phyloP scores from a whole-genome alignment of 352 stramenopile species.

The Globisporangium apiculatum region DNA sequence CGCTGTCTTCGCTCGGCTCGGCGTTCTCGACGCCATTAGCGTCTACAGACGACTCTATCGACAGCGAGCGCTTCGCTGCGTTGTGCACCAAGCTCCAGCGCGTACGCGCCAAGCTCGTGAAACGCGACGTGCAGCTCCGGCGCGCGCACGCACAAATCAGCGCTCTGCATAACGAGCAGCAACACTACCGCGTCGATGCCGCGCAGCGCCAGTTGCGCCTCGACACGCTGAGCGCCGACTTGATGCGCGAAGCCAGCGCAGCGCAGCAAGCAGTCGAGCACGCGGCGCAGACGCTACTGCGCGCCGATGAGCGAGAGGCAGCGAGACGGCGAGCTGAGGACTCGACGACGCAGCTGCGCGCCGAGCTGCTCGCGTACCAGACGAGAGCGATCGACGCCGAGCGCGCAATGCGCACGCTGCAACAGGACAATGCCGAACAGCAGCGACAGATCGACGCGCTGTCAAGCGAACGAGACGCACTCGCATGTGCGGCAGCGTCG shows the following conservation, averaged over 20 bases:
- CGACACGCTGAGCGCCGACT: conserved; percentile 9
- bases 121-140: conserved; percentile 26
- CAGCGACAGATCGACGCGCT: background rate
- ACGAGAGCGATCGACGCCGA: conserved; percentile 1
- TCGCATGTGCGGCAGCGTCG: background rate
- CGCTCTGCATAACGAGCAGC: conserved; percentile 12
- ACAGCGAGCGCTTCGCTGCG: conserved; percentile 29
- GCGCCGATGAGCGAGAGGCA: conserved; percentile 11
- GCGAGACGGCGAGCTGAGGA: background rate
- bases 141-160: conserved; percentile 23
- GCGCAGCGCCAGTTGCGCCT: conserved; percentile 10
- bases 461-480: background rate
- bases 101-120: conserved; percentile 19
- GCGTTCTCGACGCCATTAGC: conserved; percentile 13
- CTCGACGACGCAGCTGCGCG: background rate
- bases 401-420: background rate
- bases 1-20: conserved; percentile 21
- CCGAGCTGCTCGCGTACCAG: conserved; percentile 9
- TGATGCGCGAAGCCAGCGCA: conserved; percentile 14
- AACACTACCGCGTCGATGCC: conserved; percentile 2
- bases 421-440: conserved; percentile 5
- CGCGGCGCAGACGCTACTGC: conserved; percentile 26
- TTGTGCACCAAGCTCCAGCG: conserved; percentile 39
- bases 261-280: conserved; percentile 36
- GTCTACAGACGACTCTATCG: conserved; percentile 19